Evolutionary conservation across 495 filamentous ascomycete genomes (phyloP).

Genomic region (Trichocladium antarcticum): DNA sequence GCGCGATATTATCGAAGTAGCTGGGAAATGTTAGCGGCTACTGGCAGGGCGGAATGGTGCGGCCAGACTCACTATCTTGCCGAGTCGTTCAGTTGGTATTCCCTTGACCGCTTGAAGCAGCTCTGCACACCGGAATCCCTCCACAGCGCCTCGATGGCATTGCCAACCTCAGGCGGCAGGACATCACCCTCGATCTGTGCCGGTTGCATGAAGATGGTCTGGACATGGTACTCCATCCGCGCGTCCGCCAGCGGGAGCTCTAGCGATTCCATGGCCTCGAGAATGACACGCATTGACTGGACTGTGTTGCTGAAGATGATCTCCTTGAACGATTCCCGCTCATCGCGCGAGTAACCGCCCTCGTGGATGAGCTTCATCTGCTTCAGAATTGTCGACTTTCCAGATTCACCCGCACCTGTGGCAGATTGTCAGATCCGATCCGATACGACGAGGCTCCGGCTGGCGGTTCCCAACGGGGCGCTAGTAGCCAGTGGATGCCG

Average conservation of each 20-base stretch:
- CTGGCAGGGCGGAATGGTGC: background rate
- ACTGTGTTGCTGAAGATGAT: slow-evolving; percentile 98
- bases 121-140: slow-evolving; percentile 89
- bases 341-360: slow-evolving; percentile 67
- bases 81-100: slow-evolving; percentile 97
- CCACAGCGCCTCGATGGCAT: slow-evolving; percentile 88
- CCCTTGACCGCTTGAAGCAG: slow-evolving; percentile 87
- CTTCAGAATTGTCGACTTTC: slow-evolving; percentile 98
- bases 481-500: background rate
- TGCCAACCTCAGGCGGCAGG: slow-evolving; percentile 86
- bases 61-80: slow-evolving; percentile 76
- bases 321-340: slow-evolving; percentile 80
- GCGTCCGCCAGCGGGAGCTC: slow-evolving; percentile 81
- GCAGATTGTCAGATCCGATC: slow-evolving; percentile 11
- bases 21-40: slow-evolving; percentile 35
- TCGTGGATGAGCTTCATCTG: slow-evolving; percentile 95
- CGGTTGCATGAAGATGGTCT: slow-evolving; percentile 93
- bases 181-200: slow-evolving; percentile 92
- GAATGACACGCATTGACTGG: slow-evolving; percentile 90
- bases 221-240: slow-evolving; percentile 83
- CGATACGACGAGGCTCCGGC: background rate
- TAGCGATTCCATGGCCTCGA: slow-evolving; percentile 91
- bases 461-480: no score
- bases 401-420: slow-evolving; percentile 95
- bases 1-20: slow-evolving; percentile 93